phyloP scores from a whole-genome alignment of 192 early-diverging fungal species.

The Coemansia brasiliensis region DNA sequence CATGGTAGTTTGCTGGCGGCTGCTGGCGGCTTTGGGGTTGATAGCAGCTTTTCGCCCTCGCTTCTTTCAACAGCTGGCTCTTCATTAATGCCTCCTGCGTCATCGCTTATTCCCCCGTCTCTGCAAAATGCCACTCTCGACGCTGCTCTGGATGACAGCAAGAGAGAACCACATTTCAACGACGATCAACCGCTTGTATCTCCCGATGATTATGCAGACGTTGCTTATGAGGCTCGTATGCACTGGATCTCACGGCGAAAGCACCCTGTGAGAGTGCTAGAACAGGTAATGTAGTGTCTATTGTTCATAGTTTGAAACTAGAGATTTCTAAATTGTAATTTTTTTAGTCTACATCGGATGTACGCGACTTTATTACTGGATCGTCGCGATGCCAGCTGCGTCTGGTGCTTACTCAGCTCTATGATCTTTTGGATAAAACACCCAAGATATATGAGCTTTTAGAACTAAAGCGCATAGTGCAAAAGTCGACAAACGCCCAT shows the following conservation, averaged over 20 bases:
- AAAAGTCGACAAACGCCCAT: conserved; percentile 19
- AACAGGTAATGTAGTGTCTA: conserved; percentile 31
- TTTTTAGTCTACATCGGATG: conserved; percentile 30
- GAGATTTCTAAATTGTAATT: too few species aligned
- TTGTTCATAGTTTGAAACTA: too few species aligned
- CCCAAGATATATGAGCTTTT: conserved; percentile 38
- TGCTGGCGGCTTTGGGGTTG: not conserved
- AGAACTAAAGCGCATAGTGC: conserved; percentile 25
- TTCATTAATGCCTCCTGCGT: not conserved
- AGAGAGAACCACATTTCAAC: conserved; percentile 2
- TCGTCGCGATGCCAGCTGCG: conserved; percentile 33
- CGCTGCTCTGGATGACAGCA: not conserved
- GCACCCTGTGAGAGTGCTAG: conserved; percentile 15
- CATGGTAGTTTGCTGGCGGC: not conserved
- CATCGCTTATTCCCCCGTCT: conserved; percentile 6
- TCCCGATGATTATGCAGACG: conserved; percentile 24
- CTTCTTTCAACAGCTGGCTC: not conserved
- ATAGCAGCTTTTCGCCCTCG: not conserved
- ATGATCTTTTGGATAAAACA: conserved; percentile 31
- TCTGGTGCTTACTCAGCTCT: conserved; percentile 41
- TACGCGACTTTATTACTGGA: conserved; percentile 35
- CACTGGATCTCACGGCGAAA: conserved; percentile 45
- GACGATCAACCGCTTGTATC: conserved; percentile 23
- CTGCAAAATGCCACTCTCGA: conserved; percentile 2
- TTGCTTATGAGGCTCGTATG: conserved; percentile 25